A percentile compares a stretch with the other conserved stretches of the same genome.
These are phyloP conservation scores for Oryza glaberrima DNA, from an alignment of 176 grass and related monocot genomes.

Conservation along the genomic window DNA sequence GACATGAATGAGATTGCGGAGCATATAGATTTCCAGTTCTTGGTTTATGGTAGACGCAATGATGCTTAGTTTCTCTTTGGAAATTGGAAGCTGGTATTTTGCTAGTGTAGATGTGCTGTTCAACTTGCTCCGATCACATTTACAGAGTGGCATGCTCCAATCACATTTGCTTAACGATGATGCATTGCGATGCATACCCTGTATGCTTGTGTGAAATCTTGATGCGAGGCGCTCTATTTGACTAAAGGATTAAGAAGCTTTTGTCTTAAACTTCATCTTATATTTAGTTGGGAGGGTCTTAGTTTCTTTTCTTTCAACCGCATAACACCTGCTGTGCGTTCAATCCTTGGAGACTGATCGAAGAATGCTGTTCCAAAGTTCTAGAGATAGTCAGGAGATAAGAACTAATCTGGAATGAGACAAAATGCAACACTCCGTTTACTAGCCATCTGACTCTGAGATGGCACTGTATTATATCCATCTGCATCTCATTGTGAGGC, in stretches of 20 bases:
- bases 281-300: not conserved
- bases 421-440: not conserved
- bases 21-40: too few relatives aligned
- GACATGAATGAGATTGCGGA: too few relatives aligned
- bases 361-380: not conserved
- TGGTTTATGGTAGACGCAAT: too few relatives aligned
- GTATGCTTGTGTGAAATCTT: not conserved
- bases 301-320: not conserved
- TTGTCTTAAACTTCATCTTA: not conserved
- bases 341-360: not conserved
- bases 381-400: not conserved
- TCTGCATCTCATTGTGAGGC: not conserved
- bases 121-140: not conserved
- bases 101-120: too few relatives aligned
- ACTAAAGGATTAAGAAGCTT: not conserved
- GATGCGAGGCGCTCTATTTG: not conserved
- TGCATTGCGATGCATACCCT: not conserved
- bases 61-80: too few relatives aligned
- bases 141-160: not conserved
- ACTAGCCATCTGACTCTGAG: not conserved
- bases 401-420: not conserved
- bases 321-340: not conserved
- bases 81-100: too few relatives aligned
- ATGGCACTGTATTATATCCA: not conserved
- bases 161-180: not conserved